Conservation (phyloP, 75 land plant genomes). For the Cupressus sempervirens region DNA sequence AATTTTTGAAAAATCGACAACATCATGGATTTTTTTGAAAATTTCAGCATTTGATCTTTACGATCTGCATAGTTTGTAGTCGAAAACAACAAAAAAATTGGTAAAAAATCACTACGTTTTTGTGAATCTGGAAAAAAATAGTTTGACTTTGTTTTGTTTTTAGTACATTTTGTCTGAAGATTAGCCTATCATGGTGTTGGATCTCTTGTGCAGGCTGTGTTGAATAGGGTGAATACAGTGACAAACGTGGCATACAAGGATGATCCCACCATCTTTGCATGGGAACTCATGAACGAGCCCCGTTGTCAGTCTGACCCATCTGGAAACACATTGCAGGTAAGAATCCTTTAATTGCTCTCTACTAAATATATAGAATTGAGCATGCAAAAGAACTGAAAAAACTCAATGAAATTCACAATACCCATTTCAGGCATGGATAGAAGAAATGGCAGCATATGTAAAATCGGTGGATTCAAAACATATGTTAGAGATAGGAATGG, state of each 20-base stretch:
- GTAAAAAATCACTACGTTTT: no score
- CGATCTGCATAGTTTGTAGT: no score
- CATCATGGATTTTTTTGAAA: no score
- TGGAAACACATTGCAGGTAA: conserved; percentile 68
- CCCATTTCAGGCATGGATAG: conserved; percentile 63
- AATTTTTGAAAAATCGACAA: no score
- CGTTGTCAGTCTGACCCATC: conserved; percentile 68
- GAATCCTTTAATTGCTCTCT: not conserved
- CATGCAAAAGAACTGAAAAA: no score
- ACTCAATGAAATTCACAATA: not conserved
- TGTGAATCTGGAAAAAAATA: no score
- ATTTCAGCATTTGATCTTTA: no score
- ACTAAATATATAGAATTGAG: not conserved
- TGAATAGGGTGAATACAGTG: conserved; percentile 51
- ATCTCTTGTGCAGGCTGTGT: conserved; percentile 27
- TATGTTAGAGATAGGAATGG: conserved; percentile 61
- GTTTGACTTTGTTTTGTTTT: no score
- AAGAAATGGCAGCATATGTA: conserved; percentile 83
- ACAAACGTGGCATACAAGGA: conserved; percentile 57
- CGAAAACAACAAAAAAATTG: no score
- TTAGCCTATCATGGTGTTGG: no score
- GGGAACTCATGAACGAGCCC: conserved; percentile 88
- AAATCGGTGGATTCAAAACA: conserved; percentile 72
- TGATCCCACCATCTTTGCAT: conserved; percentile 65
- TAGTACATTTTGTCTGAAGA: no score